Evolutionary conservation across 768 basidiomycete genomes (phyloP).

Genomic region (Psilocybe cubensis): DNA sequence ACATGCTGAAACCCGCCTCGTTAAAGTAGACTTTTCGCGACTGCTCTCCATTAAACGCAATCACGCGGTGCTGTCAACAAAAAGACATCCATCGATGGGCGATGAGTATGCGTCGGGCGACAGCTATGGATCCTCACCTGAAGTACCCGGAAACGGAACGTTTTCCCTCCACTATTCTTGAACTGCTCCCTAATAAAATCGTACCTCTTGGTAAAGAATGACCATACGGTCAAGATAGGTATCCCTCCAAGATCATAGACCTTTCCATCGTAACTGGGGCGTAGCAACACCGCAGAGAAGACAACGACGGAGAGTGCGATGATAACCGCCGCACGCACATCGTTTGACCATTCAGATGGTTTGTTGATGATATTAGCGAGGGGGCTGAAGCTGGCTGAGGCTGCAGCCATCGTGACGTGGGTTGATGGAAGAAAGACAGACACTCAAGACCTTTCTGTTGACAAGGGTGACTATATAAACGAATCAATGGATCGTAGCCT

Average conservation of each 20-base stretch:
- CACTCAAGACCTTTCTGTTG: background rate
- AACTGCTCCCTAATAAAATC: constrained; percentile 31
- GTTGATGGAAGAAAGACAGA: background rate
- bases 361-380: constrained; percentile 3
- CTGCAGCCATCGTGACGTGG: background rate
- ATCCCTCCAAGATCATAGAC: constrained; percentile 24
- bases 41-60: constrained; percentile 18
- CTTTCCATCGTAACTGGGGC: background rate
- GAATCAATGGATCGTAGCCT: too few species aligned
- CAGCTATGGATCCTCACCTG: constrained; percentile 20
- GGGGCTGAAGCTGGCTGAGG: constrained; percentile 7
- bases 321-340: background rate
- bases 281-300: background rate
- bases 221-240: constrained; percentile 32
- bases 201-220: constrained; percentile 31
- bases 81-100: background rate
- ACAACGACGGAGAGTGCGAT: background rate
- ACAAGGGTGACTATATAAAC: too few species aligned
- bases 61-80: constrained; percentile 21
- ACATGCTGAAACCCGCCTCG: constrained; percentile 27
- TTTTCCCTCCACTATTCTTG: constrained; percentile 22
- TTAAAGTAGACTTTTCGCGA: constrained; percentile 32
- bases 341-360: constrained; percentile 1
- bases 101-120: background rate
- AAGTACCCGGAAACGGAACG: constrained; percentile 34